Evolutionary conservation across 345 rosid genomes (phyloP).

Genomic region (Sisymbrium altissimum): DNA sequence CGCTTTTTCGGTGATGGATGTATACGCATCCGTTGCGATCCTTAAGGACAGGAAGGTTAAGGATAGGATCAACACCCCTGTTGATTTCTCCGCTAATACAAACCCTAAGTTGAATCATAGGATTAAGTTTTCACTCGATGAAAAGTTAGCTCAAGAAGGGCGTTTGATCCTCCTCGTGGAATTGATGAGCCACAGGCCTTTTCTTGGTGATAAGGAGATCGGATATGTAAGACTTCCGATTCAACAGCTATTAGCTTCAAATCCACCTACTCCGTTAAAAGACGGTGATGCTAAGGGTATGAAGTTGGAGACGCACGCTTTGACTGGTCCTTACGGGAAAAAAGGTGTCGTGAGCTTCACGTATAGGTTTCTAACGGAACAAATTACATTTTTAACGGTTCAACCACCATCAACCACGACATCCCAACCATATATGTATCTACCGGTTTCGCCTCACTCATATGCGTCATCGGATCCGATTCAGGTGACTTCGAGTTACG

Average conservation of each 20-base stretch:
- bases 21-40: slow-evolving; percentile 54
- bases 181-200: slow-evolving; percentile 52
- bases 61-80: slow-evolving; percentile 44
- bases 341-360: slow-evolving; percentile 61
- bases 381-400: neutral
- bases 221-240: slow-evolving; percentile 63
- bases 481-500: slow-evolving; percentile 1
- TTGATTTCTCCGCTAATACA: slow-evolving; percentile 38
- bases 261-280: neutral
- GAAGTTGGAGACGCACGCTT: slow-evolving; percentile 51
- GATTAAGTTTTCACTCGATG: slow-evolving; percentile 48
- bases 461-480: neutral
- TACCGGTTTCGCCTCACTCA: neutral
- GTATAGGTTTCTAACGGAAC: slow-evolving; percentile 42
- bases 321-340: slow-evolving; percentile 43
- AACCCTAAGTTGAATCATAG: slow-evolving; percentile 63
- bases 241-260: slow-evolving; percentile 46
- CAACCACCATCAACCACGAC: neutral
- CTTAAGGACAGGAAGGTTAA: slow-evolving; percentile 37
- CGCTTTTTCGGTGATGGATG: slow-evolving; percentile 65
- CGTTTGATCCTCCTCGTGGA: slow-evolving; percentile 44
- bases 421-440: slow-evolving; percentile 13
- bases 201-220: slow-evolving; percentile 59
- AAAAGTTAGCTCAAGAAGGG: slow-evolving; percentile 43
- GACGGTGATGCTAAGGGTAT: slow-evolving; percentile 22